phyloP scores from a whole-genome alignment of 805 yeast species.

The Candida oleophila region DNA sequence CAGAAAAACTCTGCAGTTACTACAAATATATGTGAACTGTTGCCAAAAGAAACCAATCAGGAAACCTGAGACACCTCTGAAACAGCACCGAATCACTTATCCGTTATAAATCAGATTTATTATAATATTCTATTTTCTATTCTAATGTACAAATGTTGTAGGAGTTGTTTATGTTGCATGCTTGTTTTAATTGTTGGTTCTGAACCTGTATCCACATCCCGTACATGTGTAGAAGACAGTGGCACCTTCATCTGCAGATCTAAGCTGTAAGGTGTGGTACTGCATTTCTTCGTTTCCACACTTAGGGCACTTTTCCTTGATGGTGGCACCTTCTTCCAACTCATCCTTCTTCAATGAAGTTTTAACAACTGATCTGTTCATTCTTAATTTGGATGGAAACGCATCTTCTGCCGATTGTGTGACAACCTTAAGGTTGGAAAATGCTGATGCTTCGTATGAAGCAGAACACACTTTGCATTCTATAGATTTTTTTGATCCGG shows the following conservation, averaged over 20 bases:
- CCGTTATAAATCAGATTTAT: no score
- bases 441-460: slow-evolving; percentile 47
- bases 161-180: slow-evolving; percentile 22
- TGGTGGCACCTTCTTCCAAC: slow-evolving; percentile 91
- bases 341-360: slow-evolving; percentile 76
- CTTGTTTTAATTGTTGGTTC: slow-evolving; percentile 92
- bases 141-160: not conserved
- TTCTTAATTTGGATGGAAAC: slow-evolving; percentile 80
- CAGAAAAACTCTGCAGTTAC: no score
- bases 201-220: slow-evolving; percentile 85
- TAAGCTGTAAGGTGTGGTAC: slow-evolving; percentile 91
- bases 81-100: no score
- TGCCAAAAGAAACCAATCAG: no score
- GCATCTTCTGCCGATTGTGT: slow-evolving; percentile 91
- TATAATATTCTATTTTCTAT: no score
- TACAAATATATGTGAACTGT: no score
- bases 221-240: slow-evolving; percentile 98
- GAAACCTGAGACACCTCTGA: no score
- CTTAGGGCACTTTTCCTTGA: slow-evolving; percentile 97
- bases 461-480: slow-evolving; percentile 55
- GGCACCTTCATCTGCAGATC: slow-evolving; percentile 99
- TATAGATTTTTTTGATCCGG: slow-evolving; percentile 45
- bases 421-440: slow-evolving; percentile 77
- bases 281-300: slow-evolving; percentile 99
- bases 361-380: slow-evolving; percentile 88